Conservation (phyloP, 768 basidiomycete genomes). For the Trichaptum fuscoviolaceum region DNA sequence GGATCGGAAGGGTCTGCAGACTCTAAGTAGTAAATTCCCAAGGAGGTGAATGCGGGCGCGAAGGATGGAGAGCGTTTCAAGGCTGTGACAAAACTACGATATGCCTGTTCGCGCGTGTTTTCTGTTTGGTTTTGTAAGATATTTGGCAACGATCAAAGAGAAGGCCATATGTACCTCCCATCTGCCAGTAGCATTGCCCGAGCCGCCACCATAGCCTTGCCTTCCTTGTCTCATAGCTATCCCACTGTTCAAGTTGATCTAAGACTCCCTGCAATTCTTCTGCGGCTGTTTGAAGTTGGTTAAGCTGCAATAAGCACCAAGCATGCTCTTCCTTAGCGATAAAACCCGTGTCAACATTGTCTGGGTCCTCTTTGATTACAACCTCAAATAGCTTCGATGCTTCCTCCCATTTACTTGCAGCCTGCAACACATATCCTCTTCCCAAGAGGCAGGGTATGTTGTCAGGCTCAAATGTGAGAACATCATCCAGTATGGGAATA, state of each 20-base stretch:
- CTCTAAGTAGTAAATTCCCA: constrained; percentile 86
- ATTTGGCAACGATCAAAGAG: neutral
- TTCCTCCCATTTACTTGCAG: constrained; percentile 59
- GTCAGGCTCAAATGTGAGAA: constrained; percentile 56
- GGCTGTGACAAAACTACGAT: constrained; percentile 71
- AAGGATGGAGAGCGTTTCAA: constrained; percentile 71
- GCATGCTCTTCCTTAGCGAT: constrained; percentile 77
- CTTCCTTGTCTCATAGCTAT: constrained; percentile 48
- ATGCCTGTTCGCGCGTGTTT: constrained; percentile 56
- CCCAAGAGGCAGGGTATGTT: constrained; percentile 68
- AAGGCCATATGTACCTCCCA: constrained; percentile 49
- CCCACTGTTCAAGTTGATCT: constrained; percentile 36
- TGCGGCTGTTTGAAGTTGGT: constrained; percentile 41
- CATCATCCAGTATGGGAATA: constrained; percentile 61
- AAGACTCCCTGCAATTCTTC: constrained; percentile 45
- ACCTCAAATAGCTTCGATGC: constrained; percentile 58
- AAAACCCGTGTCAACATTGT: constrained; percentile 41
- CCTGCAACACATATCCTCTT: constrained; percentile 67
- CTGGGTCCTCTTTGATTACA: constrained; percentile 44
- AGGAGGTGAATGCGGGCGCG: constrained; percentile 89
- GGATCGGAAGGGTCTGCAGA: constrained; percentile 68
- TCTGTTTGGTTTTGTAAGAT: constrained; percentile 28
- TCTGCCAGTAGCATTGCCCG: constrained; percentile 69
- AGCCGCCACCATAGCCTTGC: constrained; percentile 85
- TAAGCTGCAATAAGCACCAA: constrained; percentile 71